These are phyloP conservation scores for Eucalyptus dawsonii DNA, from an alignment of 345 rosid genomes.

Conservation along the genomic window DNA sequence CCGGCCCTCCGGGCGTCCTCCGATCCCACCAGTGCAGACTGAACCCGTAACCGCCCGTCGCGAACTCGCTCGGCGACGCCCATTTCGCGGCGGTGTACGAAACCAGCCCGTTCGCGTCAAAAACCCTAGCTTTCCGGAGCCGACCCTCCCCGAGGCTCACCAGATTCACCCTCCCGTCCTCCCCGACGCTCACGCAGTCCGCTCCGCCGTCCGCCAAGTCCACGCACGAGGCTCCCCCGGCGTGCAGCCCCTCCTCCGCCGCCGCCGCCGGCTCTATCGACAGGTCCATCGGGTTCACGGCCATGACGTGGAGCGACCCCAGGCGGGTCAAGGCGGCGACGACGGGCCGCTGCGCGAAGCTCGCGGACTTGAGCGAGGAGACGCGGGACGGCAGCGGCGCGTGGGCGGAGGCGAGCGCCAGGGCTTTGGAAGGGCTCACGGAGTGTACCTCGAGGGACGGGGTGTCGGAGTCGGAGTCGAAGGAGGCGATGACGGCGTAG, in stretches of 20 bases:
- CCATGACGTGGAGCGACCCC: conserved; percentile 51
- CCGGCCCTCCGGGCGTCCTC: conserved; percentile 61
- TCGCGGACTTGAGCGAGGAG: conserved; percentile 39
- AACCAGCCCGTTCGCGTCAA: conserved; percentile 65
- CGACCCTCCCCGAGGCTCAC: conserved; percentile 40
- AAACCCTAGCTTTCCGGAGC: conserved; percentile 28
- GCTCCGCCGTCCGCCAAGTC: conserved; percentile 51
- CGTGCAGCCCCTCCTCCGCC: conserved; percentile 25
- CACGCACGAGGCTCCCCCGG: conserved; percentile 42
- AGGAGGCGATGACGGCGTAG: conserved; percentile 32
- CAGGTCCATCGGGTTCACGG: conserved; percentile 7
- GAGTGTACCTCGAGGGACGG: conserved; percentile 49
- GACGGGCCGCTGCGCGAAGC: neutral
- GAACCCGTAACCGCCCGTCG: conserved; percentile 78
- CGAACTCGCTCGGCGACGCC: conserved; percentile 83
- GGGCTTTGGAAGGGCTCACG: conserved; percentile 10
- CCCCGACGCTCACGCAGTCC: conserved; percentile 57
- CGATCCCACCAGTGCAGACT: conserved; percentile 91
- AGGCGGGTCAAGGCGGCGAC: neutral
- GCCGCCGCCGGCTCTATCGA: conserved; percentile 9
- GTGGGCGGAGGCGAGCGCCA: conserved; percentile 33
- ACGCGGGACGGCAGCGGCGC: conserved; percentile 41
- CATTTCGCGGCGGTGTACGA: conserved; percentile 67
- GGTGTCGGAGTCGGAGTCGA: conserved; percentile 35
- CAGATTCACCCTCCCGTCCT: conserved; percentile 37